These are phyloP conservation scores for Symbiotaphrina buchneri DNA, from an alignment of 495 filamentous ascomycete species.

Conservation along the genomic window DNA sequence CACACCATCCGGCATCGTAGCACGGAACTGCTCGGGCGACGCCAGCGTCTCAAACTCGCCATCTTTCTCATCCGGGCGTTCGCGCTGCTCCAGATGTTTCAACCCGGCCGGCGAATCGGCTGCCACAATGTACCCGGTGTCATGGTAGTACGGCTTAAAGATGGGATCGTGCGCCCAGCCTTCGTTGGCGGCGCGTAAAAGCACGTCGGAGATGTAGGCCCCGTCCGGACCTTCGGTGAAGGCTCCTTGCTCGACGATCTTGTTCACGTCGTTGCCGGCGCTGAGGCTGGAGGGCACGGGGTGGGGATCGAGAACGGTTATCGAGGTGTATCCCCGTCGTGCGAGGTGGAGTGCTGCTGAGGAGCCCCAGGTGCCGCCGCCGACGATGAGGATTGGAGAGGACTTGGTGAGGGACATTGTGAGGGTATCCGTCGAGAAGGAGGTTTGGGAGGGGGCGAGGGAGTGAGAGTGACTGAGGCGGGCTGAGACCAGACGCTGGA, in stretches of 20 bases:
- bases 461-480: too few species aligned
- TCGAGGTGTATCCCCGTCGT: conserved; percentile 21
- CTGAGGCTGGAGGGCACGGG: conserved; percentile 21
- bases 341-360: conserved; percentile 26
- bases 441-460: too few species aligned
- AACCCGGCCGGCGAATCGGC: conserved; percentile 15
- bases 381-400: conserved; percentile 21
- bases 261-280: conserved; percentile 32
- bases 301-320: conserved; percentile 23
- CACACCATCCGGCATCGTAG: conserved; percentile 26
- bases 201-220: too few species aligned
- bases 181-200: conserved; percentile 15
- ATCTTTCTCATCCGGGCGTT: conserved; percentile 12
- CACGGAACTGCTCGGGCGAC: conserved; percentile 20
- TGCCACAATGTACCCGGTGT: conserved; percentile 21
- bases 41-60: conserved; percentile 11
- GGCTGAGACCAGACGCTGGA: too few species aligned
- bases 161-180: conserved; percentile 25
- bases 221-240: too few species aligned
- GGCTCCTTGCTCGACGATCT: conserved; percentile 29
- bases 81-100: conserved; percentile 15
- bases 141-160: conserved; percentile 24
- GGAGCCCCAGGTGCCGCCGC: conserved; percentile 27
- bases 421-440: too few species aligned
- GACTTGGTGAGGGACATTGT: too few species aligned